These are phyloP conservation scores for Dipteronia sinensis DNA, from an alignment of 345 rosid species.

Conservation along the genomic window DNA sequence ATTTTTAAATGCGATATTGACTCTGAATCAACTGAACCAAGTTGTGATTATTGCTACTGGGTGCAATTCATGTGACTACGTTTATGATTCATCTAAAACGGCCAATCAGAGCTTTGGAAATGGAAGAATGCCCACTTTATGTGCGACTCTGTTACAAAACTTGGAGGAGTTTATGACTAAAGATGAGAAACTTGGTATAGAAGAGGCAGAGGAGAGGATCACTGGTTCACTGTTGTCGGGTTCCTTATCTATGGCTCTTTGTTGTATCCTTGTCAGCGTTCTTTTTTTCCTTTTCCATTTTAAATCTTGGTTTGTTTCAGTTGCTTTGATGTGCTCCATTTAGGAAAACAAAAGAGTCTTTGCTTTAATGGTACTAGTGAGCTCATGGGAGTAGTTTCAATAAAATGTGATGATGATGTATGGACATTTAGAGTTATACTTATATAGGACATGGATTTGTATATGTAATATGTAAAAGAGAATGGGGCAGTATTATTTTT, in stretches of 20 bases:
- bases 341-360: background rate
- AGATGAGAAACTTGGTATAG: conserved; percentile 65
- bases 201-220: conserved; percentile 41
- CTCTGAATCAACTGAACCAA: conserved; percentile 80
- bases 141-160: conserved; percentile 52
- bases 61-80: conserved; percentile 66
- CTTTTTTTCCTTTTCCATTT: too few species aligned
- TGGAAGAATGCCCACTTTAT: conserved; percentile 58
- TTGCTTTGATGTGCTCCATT: background rate
- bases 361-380: background rate
- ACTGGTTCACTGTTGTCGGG: conserved; percentile 80
- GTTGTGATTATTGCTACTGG: conserved; percentile 91
- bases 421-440: background rate
- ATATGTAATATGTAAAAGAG: background rate
- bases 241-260: conserved; percentile 92
- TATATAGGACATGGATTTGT: background rate
- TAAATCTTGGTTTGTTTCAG: background rate
- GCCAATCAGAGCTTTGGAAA: conserved; percentile 40
- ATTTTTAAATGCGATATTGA: conserved; percentile 69
- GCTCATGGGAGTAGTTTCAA: background rate
- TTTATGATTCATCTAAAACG: conserved; percentile 68
- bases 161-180: conserved; percentile 63
- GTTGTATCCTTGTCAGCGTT: conserved; percentile 71
- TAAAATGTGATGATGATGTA: background rate
- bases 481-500: background rate